Evolutionary conservation across 805 yeast species (phyloP), one percentile per base, ranked within the genome.

Genomic region (Candida quercuum): DNA sequence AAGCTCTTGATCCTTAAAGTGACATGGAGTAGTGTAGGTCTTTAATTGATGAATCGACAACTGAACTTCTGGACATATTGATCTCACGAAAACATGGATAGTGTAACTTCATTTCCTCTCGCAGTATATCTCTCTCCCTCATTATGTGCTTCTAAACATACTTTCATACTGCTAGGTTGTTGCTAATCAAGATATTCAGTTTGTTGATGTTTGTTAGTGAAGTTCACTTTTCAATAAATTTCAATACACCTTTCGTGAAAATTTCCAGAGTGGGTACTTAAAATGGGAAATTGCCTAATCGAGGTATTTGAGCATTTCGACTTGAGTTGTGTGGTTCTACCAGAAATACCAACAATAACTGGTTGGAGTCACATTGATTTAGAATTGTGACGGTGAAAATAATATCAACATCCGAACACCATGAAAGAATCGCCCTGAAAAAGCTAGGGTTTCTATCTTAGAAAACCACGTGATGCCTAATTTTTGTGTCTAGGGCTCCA

Each of bases 171-270:
- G 32, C 23, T 9, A 17, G 8, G 24, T 16, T 29, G 22, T 19
- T 29, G 32, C 32, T 29, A 20, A 11, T 29, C 20, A 13, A 13
- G 16, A 6, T 29, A 19, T 19, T 5, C 8, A 28, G 20, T 6
- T 25, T 15, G 22, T 28, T 28, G 18, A 17, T 7, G 22, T 8
- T 28, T 28, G 31, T 28, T 11, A 10, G 11, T 8, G 12, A 28
- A 28, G 14, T 28, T 29, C 23, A 29, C 23, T 29, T 28, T 28
- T 28, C 31, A 28, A 25, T 29, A 29, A 29, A 29, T 29, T 29
- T 29, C 32, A 22, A 29, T 14, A 17, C 6, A 6, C 19, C 5
- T n/a, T 28, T 18, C 31, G 31, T 28, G 31, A 28, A 29, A 28
- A 19, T 29, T 29, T 29, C 22, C 32, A 29, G 32, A 20, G 32